Evolutionary conservation across 495 filamentous ascomycete species (phyloP), one percentile per base, ranked within the genome.

Genomic region (Xylaria acuta): DNA sequence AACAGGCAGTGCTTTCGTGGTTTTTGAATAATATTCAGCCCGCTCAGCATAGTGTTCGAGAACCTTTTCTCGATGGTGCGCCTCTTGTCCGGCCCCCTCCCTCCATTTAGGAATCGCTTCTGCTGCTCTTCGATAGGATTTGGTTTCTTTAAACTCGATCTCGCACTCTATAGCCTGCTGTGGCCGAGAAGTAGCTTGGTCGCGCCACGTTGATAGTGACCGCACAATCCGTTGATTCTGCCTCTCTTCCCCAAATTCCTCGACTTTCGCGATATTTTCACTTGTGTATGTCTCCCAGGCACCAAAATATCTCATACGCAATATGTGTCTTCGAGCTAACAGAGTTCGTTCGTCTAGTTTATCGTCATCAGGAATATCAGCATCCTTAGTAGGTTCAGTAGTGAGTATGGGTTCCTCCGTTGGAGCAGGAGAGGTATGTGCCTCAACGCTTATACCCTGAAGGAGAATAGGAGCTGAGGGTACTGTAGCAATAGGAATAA

Each of bases 251-350:
- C 86, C 82, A 68, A 91, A 91, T 12, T 88, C 84, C 51, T 89
- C 88, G 2, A 90, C 88, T 78, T 93, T 94, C 40, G 89, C 75
- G 69, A 91, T 84, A 74, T 93, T 92, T 54, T 92, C 88, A 8
- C 85, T 86, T 14, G 93, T 94, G 59, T 94, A 90, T 54, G 89
- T 89, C 43, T 89, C 86, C 93, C 93, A 96, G 4, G 90, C 90
- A 74, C 90, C 89, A 78, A 95, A 96, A 75, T 91, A 94, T 68
- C 90, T 90, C 68, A 89, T 86, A 72, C 90, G 83, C 16, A 95
- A 81, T 32, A 95, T 87, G 78, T 92, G 92, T 72, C 87, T 81
- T 69, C 91, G 86, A 32, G 91, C 92, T 64, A 86, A 82, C 27
- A 85, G 84, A 4, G 90, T 91, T 47, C 81, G 84, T 70, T 86